phyloP scores from a whole-genome alignment of 345 rosid genomes.

The Carallia pectinifolia region DNA sequence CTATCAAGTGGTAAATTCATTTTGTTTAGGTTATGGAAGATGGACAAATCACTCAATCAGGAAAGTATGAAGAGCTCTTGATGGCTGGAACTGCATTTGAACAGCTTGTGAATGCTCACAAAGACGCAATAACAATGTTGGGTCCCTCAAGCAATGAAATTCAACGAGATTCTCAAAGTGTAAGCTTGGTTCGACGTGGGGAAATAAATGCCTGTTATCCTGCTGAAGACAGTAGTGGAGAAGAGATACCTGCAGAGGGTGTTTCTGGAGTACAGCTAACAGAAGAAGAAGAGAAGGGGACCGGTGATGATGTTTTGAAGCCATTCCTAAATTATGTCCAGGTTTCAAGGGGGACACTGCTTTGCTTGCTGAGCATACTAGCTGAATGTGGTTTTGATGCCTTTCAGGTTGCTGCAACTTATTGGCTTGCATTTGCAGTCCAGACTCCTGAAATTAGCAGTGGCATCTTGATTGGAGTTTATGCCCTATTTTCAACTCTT shows the following conservation, averaged over 20 bases:
- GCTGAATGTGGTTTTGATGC: conserved; percentile 17
- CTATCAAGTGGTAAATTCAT: neutral
- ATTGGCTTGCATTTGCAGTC: conserved; percentile 38
- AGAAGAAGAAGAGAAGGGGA: conserved; percentile 43
- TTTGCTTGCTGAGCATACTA: conserved; percentile 12
- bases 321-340: conserved; percentile 31
- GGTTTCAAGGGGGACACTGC: conserved; percentile 18
- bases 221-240: conserved; percentile 5
- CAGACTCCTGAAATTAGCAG: conserved; percentile 15
- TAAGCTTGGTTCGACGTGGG: neutral
- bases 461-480: conserved; percentile 19
- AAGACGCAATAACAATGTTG: conserved; percentile 21
- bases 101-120: conserved; percentile 38
- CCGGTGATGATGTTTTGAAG: conserved; percentile 30
- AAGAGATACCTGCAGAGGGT: conserved; percentile 7
- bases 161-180: neutral
- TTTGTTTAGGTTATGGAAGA: conserved; percentile 37
- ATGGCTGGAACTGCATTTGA: conserved; percentile 30
- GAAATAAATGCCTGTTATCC: neutral
- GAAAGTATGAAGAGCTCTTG: conserved; percentile 33
- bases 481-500: conserved; percentile 14
- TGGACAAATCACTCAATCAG: conserved; percentile 32
- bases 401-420: conserved; percentile 31
- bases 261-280: conserved; percentile 27
- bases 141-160: conserved; percentile 9